These are phyloP conservation scores for Daldinia concentrica DNA, from an alignment of 495 filamentous ascomycete genomes.

Conservation along the genomic window DNA sequence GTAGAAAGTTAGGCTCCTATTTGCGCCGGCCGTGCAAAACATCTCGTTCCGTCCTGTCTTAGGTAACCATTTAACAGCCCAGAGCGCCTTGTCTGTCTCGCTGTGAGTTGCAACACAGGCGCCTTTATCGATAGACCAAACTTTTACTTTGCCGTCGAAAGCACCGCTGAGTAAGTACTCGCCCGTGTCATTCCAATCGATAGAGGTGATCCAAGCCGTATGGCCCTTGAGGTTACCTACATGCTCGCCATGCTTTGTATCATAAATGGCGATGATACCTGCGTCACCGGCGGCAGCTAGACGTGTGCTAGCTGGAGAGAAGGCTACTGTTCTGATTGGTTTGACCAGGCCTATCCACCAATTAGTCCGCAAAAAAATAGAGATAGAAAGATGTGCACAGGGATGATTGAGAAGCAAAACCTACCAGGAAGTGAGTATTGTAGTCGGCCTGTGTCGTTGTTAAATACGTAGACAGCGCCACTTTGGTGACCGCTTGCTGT, in stretches of 20 bases:
- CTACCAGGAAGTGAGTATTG: conserved; percentile 85
- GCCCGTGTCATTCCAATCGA: conserved; percentile 94
- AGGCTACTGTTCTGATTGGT: conserved; percentile 81
- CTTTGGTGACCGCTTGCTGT: conserved; percentile 94
- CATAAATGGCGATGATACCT: conserved; percentile 87
- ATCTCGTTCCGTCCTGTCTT: conserved; percentile 76
- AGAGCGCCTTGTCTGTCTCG: conserved; percentile 86
- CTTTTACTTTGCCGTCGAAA: conserved; percentile 91
- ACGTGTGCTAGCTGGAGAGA: conserved; percentile 83
- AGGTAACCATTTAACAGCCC: conserved; percentile 89
- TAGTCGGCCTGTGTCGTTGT: conserved; percentile 85
- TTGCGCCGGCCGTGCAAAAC: conserved; percentile 87
- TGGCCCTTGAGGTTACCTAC: conserved; percentile 84
- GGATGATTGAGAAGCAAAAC: conserved; percentile 22
- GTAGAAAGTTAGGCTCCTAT: conserved; percentile 84
- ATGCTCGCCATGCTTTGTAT: conserved; percentile 90
- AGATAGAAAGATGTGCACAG: not conserved
- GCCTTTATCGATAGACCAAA: conserved; percentile 87
- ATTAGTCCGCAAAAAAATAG: conserved; percentile 13
- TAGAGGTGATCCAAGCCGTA: conserved; percentile 82
- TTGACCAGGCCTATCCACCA: conserved; percentile 75
- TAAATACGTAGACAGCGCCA: conserved; percentile 94
- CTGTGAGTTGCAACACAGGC: conserved; percentile 92
- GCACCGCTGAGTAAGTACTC: conserved; percentile 90
- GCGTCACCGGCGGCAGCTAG: conserved; percentile 95